A percentile compares a stretch with the other conserved stretches of the same genome.
These are phyloP conservation scores for Oenanthe sinensis DNA, from an alignment of 129 eudicot genomes.

Conservation along the genomic window DNA sequence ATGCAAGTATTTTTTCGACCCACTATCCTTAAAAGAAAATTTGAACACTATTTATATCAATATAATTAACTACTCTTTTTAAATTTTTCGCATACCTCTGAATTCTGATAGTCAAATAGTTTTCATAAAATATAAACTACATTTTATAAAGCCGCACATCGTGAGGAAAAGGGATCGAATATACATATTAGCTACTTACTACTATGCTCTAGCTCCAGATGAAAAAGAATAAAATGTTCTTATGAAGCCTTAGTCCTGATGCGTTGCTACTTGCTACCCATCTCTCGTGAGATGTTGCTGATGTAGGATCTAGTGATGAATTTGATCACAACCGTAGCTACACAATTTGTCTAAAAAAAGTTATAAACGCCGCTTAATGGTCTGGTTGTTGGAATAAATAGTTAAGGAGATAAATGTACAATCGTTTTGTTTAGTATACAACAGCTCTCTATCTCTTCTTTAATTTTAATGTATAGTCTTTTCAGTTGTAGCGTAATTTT, in stretches of 20 bases:
- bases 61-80: too few relatives aligned
- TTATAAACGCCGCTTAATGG: neutral
- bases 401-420: neutral
- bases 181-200: neutral
- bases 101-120: too few relatives aligned
- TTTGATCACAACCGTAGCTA: neutral
- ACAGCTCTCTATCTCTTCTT: neutral
- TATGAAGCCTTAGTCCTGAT: neutral
- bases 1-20: too few relatives aligned
- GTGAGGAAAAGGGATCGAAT: neutral
- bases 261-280: neutral
- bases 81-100: too few relatives aligned
- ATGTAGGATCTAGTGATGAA: neutral
- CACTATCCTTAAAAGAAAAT: too few relatives aligned
- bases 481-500: neutral
- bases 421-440: neutral
- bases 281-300: neutral
- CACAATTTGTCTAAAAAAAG: neutral
- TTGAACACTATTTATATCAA: too few relatives aligned
- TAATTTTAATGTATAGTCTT: neutral
- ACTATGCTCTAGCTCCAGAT: neutral
- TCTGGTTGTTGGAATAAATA: neutral
- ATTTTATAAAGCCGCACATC: too few relatives aligned
- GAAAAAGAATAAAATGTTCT: neutral
- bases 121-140: too few relatives aligned